Percentiles rank a stretch among this genome's conserved stretches.
These are phyloP conservation scores for Helotiales sp. DNA, from an alignment of 2,329 filamentous ascomycete species.

Conservation along the genomic window DNA sequence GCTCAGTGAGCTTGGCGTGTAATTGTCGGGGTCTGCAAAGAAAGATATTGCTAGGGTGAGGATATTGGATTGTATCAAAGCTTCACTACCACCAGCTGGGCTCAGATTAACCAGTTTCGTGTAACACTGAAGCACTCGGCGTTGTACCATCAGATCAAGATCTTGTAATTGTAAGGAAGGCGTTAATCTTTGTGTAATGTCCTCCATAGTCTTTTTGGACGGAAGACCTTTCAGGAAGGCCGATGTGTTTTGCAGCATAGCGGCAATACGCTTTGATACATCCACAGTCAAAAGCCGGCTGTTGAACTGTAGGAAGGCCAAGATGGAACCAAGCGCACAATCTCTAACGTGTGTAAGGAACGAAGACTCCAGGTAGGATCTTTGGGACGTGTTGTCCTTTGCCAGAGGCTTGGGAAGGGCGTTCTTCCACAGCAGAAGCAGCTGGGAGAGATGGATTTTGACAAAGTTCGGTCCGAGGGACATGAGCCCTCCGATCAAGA, in stretches of 20 bases:
- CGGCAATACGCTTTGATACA: slow-evolving; percentile 87
- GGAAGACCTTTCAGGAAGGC: slow-evolving; percentile 86
- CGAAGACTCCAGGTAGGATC: slow-evolving; percentile 83
- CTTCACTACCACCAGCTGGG: slow-evolving; percentile 80
- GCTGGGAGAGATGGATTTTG: slow-evolving; percentile 94
- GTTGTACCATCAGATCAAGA: slow-evolving; percentile 87
- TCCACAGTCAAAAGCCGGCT: slow-evolving; percentile 88
- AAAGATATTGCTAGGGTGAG: slow-evolving; percentile 86
- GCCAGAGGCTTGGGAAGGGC: slow-evolving; percentile 91
- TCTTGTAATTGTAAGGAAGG: slow-evolving; percentile 88
- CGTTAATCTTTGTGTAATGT: slow-evolving; percentile 78
- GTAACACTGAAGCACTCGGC: slow-evolving; percentile 93
- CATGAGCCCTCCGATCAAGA: slow-evolving; percentile 94
- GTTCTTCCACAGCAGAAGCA: slow-evolving; percentile 95
- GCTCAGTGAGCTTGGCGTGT: slow-evolving; percentile 80
- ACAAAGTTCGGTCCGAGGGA: slow-evolving; percentile 96
- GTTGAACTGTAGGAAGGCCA: slow-evolving; percentile 93
- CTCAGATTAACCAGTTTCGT: slow-evolving; percentile 87
- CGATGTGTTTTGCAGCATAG: slow-evolving; percentile 93
- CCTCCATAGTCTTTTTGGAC: slow-evolving; percentile 79
- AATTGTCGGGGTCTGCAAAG: slow-evolving; percentile 91
- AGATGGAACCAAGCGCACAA: slow-evolving; percentile 86
- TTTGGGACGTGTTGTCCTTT: slow-evolving; percentile 83
- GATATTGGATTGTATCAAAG: slow-evolving; percentile 86
- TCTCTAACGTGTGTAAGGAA: slow-evolving; percentile 94